Conservation (phyloP, 2,329 filamentous ascomycete genomes). For the Graphilbum sp. region DNA sequence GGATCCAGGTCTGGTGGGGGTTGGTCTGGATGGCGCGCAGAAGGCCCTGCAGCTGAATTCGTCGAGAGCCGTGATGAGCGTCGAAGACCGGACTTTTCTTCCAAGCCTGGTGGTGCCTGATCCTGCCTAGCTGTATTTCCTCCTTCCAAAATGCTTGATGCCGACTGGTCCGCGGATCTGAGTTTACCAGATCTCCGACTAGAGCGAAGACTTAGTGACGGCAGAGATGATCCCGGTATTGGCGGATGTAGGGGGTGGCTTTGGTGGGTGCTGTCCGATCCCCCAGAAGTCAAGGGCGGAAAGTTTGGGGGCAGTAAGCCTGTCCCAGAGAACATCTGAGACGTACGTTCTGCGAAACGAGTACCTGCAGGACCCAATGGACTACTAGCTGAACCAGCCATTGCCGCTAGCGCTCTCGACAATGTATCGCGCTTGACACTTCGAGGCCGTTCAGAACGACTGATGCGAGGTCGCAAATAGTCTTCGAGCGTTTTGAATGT, state of each 20-base stretch:
- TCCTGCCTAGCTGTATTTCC: too few species aligned
- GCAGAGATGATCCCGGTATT: not conserved
- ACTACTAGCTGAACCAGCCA: slow-evolving; percentile 51
- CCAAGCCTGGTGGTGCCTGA: not conserved
- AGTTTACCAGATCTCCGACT: slow-evolving; percentile 28
- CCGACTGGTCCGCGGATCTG: slow-evolving; percentile 12
- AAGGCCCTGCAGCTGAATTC: slow-evolving; percentile 30
- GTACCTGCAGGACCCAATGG: slow-evolving; percentile 31
- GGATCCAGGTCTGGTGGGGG: slow-evolving; percentile 43
- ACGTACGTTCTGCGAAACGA: slow-evolving; percentile 28
- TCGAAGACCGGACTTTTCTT: slow-evolving; percentile 42
- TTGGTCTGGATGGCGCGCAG: slow-evolving; percentile 21
- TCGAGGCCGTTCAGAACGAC: slow-evolving; percentile 57
- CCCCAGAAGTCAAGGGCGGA: slow-evolving; percentile 15
- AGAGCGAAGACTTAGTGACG: slow-evolving; percentile 13
- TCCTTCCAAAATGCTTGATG: slow-evolving; percentile 18
- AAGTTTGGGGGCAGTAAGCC: slow-evolving; percentile 18
- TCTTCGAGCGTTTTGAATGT: slow-evolving; percentile 96
- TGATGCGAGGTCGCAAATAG: slow-evolving; percentile 83
- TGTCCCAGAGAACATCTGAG: slow-evolving; percentile 10
- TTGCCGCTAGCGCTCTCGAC: slow-evolving; percentile 54
- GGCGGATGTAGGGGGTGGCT: not conserved
- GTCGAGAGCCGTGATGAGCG: slow-evolving; percentile 47
- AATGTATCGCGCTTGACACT: slow-evolving; percentile 44
- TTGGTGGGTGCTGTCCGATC: not conserved